Conservation (phyloP, 1,139 yeast genomes). For the Tardiomyces blankii region DNA sequence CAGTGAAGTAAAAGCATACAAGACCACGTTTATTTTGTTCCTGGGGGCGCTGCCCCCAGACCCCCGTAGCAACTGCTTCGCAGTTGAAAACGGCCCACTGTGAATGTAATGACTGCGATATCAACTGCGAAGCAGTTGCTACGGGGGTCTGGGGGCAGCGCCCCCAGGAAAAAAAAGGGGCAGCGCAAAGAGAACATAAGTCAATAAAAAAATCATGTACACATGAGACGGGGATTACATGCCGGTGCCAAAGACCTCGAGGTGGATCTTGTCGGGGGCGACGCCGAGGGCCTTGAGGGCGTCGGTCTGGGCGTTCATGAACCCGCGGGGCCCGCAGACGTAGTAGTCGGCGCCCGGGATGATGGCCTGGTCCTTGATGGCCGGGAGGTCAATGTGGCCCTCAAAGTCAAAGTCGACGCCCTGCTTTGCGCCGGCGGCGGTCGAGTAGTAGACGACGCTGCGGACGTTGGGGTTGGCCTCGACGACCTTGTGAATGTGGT, state of each 20-base stretch:
- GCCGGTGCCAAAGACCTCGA: conserved; percentile 7
- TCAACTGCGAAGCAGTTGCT: too few relatives aligned
- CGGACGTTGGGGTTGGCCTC: conserved; percentile 1
- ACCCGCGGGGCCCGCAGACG: conserved; percentile 7
- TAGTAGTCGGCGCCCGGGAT: conserved; percentile 4
- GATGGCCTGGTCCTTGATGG: not conserved
- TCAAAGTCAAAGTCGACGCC: not conserved
- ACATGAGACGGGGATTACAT: too few relatives aligned
- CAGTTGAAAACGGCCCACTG: too few relatives aligned
- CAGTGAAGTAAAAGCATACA: too few relatives aligned
- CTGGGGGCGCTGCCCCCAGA: too few relatives aligned
- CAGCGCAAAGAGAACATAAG: too few relatives aligned
- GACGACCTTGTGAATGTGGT: conserved; percentile 2
- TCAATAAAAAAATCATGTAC: too few relatives aligned
- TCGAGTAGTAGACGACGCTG: conserved; percentile 1
- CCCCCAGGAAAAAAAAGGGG: too few relatives aligned
- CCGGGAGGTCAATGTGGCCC: not conserved
- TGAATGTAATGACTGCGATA: too few relatives aligned
- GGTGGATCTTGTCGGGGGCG: conserved; percentile 5
- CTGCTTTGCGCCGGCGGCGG: conserved; percentile 5
- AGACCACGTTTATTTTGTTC: too few relatives aligned
- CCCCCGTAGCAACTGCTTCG: too few relatives aligned
- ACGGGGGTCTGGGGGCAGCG: too few relatives aligned
- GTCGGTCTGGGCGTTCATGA: conserved; percentile 5
- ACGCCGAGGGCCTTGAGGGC: conserved; percentile 5